Evolutionary conservation across 169 alveolate species (phyloP).

Genomic region (Amoebophrya sp.): DNA sequence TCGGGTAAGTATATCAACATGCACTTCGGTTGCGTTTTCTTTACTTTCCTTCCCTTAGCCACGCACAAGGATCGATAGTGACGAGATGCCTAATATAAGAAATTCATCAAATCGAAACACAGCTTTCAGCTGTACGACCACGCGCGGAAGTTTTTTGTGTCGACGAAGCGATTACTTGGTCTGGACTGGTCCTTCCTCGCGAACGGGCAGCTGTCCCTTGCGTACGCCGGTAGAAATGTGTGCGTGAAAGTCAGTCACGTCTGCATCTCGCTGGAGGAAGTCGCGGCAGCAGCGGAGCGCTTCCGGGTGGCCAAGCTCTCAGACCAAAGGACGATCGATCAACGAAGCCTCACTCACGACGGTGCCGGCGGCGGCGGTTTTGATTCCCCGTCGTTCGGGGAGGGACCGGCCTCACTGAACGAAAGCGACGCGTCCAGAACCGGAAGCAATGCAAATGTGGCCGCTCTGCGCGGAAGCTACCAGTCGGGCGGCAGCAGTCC

Average conservation of each 20-base stretch:
- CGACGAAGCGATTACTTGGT: slow-evolving; percentile 66
- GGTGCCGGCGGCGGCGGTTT: too few relatives aligned
- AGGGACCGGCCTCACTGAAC: too few relatives aligned
- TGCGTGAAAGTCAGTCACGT: slow-evolving; percentile 1
- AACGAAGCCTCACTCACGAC: too few relatives aligned
- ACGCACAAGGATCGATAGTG: not conserved
- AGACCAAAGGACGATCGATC: not conserved
- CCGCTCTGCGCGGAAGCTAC: not conserved
- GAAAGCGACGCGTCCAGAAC: too few relatives aligned
- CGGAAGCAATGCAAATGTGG: too few relatives aligned
- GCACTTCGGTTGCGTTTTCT: too few relatives aligned
- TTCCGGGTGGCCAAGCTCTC: not conserved
- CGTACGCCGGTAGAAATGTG: slow-evolving; percentile 10
- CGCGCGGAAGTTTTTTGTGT: slow-evolving; percentile 32
- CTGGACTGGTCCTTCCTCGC: slow-evolving; percentile 19
- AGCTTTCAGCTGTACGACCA: slow-evolving; percentile 72
- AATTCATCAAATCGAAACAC: not conserved
- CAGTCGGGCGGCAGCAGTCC: not conserved
- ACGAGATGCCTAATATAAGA: not conserved
- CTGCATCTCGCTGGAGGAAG: not conserved
- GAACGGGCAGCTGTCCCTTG: slow-evolving; percentile 7
- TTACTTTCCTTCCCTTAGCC: not conserved
- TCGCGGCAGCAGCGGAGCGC: not conserved
- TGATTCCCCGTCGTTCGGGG: too few relatives aligned
- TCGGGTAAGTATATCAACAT: slow-evolving; percentile 50